phyloP scores from a whole-genome alignment of 805 yeast genomes.

The Kodamaea laetipori region DNA sequence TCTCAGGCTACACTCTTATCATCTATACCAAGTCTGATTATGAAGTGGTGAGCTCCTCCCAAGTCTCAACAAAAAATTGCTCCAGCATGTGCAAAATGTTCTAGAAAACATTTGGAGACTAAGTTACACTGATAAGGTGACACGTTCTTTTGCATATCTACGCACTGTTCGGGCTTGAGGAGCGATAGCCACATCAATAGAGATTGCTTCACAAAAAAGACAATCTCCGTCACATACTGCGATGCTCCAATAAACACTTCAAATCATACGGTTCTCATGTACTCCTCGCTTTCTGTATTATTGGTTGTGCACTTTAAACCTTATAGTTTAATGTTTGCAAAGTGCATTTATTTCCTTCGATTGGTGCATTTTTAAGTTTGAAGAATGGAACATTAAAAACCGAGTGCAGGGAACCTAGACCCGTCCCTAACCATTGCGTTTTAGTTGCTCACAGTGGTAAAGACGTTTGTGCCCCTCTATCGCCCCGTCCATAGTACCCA shows the following conservation, averaged over 20 bases:
- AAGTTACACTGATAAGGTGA: too few relatives aligned
- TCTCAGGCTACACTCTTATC: too few relatives aligned
- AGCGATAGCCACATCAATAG: too few relatives aligned
- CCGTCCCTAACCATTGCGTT: too few relatives aligned
- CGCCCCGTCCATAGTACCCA: background rate
- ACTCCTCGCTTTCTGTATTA: background rate
- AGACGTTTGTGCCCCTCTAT: constrained; percentile 3
- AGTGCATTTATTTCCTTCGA: background rate
- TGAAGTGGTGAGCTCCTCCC: too few relatives aligned
- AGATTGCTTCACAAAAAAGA: background rate
- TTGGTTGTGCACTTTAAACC: constrained; percentile 2
- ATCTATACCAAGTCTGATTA: too few relatives aligned
- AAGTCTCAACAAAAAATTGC: too few relatives aligned
- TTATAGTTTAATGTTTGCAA: background rate
- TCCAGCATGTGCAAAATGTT: too few relatives aligned
- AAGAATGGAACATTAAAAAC: background rate
- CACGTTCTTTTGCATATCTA: too few relatives aligned
- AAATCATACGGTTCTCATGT: background rate
- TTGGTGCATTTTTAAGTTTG: background rate
- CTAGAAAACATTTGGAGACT: too few relatives aligned
- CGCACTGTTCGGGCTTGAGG: too few relatives aligned
- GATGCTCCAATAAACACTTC: background rate
- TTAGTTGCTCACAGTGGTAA: background rate
- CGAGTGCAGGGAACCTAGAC: too few relatives aligned
- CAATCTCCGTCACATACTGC: constrained; percentile 4